Evolutionary conservation across 2,329 filamentous ascomycete species (phyloP).

Genomic region (Falciphora oryzae): DNA sequence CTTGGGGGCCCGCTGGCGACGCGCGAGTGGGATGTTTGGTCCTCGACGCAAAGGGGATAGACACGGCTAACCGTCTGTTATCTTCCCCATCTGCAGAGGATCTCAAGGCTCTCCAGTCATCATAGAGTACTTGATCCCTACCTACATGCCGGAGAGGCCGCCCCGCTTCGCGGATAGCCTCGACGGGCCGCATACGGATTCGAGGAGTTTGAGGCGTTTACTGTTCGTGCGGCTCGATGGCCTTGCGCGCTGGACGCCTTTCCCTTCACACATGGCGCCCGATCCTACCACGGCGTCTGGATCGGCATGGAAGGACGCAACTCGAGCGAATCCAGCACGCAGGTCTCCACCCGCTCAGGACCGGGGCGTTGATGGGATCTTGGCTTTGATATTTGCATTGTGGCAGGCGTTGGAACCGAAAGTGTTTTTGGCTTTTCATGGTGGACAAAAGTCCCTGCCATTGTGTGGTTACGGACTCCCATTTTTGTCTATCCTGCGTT

Average conservation of each 20-base stretch:
- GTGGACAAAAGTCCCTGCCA: background rate
- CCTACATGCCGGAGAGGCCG: background rate
- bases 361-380: background rate
- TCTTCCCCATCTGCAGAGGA: slow-evolving; percentile 10
- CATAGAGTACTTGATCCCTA: background rate
- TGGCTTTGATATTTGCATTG: slow-evolving; percentile 2
- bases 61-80: background rate
- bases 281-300: background rate
- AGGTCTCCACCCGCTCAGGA: background rate
- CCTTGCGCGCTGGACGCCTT: background rate
- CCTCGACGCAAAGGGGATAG: background rate
- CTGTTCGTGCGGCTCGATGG: background rate
- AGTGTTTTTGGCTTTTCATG: slow-evolving; percentile 10
- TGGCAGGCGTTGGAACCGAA: slow-evolving; percentile 6
- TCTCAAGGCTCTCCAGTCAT: slow-evolving; percentile 14
- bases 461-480: slow-evolving; percentile 3
- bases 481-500: slow-evolving; percentile 9
- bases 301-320: background rate
- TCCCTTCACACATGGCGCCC: background rate
- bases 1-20: background rate
- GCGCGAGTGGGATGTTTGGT: background rate
- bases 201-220: background rate
- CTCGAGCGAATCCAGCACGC: background rate
- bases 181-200: background rate
- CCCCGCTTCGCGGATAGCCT: background rate